Percentiles rank a stretch among this genome's conserved stretches.
Conservation (phyloP, 1,284 basidiomycete genomes). For the Xerocomus nothofagi region DNA sequence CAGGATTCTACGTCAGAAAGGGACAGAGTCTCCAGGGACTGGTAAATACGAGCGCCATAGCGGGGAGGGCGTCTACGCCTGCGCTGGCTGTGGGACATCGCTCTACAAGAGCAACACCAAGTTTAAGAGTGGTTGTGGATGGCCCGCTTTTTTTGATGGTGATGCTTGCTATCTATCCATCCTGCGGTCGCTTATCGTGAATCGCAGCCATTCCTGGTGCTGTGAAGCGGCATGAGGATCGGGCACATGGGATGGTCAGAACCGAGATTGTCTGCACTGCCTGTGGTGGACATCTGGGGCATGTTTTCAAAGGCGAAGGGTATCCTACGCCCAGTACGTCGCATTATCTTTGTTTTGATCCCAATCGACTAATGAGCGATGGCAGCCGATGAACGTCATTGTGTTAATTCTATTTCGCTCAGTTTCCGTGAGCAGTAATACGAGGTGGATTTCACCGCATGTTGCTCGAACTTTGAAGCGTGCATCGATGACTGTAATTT, state of each 20-base stretch:
- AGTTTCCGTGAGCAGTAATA: constrained; percentile 58
- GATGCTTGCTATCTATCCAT: constrained; percentile 6
- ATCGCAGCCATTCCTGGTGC: constrained; percentile 82
- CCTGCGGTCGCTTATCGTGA: constrained; percentile 10
- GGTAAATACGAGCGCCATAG: constrained; percentile 77
- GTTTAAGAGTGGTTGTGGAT: constrained; percentile 92
- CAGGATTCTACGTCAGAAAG: constrained; percentile 82
- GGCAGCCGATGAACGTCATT: constrained; percentile 81
- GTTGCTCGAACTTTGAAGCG: neutral
- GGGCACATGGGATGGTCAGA: constrained; percentile 53
- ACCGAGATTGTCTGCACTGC: constrained; percentile 81
- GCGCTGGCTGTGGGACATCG: constrained; percentile 68
- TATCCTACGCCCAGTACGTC: constrained; percentile 67
- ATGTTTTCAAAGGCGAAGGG: constrained; percentile 92
- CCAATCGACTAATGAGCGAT: constrained; percentile 10
- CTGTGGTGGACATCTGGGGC: constrained; percentile 90
- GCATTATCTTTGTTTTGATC: constrained; percentile 19
- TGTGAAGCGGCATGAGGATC: constrained; percentile 72
- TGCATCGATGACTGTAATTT: neutral
- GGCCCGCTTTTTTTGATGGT: constrained; percentile 98
- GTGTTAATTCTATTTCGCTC: constrained; percentile 88
- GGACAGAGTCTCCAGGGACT: constrained; percentile 79
- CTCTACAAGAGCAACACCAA: constrained; percentile 89
- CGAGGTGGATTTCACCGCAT: too few relatives aligned
- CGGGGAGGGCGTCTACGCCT: constrained; percentile 69